Conservation (phyloP, 2,329 filamentous ascomycete genomes). For the Penicillium glabrum region DNA sequence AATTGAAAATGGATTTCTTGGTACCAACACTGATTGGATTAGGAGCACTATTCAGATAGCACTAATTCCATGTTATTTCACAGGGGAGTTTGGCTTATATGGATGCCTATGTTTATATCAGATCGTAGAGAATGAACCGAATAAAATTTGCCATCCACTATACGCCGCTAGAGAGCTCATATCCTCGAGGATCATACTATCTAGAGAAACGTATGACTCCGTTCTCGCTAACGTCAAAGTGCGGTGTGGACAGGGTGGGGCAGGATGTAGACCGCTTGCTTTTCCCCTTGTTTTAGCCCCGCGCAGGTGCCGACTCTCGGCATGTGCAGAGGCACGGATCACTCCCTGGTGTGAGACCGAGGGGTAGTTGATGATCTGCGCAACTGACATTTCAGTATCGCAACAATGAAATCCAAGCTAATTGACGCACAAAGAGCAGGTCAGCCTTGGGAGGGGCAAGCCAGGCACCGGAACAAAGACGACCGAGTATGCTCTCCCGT, state of each 20-base stretch:
- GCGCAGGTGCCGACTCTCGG: background rate
- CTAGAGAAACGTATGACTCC: background rate
- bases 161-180: too few relatives aligned
- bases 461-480: background rate
- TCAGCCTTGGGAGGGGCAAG: background rate
- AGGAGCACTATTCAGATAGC: too few relatives aligned
- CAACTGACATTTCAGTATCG: background rate
- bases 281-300: background rate
- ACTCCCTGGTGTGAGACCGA: constrained; percentile 8
- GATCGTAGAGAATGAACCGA: too few relatives aligned
- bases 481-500: background rate
- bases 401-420: background rate
- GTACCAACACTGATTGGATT: too few relatives aligned
- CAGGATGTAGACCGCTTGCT: background rate
- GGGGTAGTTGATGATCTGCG: background rate
- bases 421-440: too few relatives aligned
- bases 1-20: background rate
- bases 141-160: too few relatives aligned
- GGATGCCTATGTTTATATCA: background rate
- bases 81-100: too few relatives aligned
- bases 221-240: background rate
- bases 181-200: background rate
- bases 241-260: background rate
- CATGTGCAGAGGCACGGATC: constrained; percentile 9
- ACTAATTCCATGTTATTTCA: too few relatives aligned